phyloP scores from a whole-genome alignment of 805 yeast genomes.

The Schwanniomyces sp. region DNA sequence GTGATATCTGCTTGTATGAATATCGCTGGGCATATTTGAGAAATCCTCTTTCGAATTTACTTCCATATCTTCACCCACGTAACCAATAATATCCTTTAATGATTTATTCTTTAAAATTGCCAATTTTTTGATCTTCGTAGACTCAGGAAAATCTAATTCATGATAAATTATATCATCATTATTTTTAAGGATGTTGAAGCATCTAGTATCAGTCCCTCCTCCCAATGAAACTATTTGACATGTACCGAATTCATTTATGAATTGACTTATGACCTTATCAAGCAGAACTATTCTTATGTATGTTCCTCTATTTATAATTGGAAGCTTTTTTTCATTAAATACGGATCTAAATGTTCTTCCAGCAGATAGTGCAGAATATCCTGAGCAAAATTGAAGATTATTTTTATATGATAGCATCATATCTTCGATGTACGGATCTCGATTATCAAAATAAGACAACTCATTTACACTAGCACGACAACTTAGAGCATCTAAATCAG shows the following conservation, averaged over 20 bases:
- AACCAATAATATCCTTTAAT: slow-evolving; percentile 26
- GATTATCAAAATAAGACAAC: slow-evolving; percentile 45
- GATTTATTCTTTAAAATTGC: slow-evolving; percentile 37
- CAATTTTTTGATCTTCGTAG: slow-evolving; percentile 50
- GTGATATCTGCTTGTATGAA: slow-evolving; percentile 47
- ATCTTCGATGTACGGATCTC: slow-evolving; percentile 34
- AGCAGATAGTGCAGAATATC: slow-evolving; percentile 39
- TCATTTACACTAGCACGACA: slow-evolving; percentile 56
- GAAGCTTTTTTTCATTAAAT: slow-evolving; percentile 49
- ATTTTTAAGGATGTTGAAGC: slow-evolving; percentile 47
- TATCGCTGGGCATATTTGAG: slow-evolving; percentile 17
- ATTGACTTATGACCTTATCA: slow-evolving; percentile 45
- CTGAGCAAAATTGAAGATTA: slow-evolving; percentile 38
- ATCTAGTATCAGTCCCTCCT: slow-evolving; percentile 77
- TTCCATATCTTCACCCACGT: slow-evolving; percentile 1
- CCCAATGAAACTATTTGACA: slow-evolving; percentile 71
- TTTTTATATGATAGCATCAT: slow-evolving; percentile 35
- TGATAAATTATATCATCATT: slow-evolving; percentile 39
- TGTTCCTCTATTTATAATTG: slow-evolving; percentile 72
- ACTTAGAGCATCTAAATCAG: slow-evolving; percentile 72
- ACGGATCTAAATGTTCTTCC: slow-evolving; percentile 38
- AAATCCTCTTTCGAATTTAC: slow-evolving; percentile 23
- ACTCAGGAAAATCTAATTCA: slow-evolving; percentile 65
- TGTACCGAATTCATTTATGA: slow-evolving; percentile 27
- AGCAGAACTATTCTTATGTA: slow-evolving; percentile 59